These are phyloP conservation scores for Penicillium verhagenii DNA, from an alignment of 495 filamentous ascomycete genomes.

Conservation along the genomic window DNA sequence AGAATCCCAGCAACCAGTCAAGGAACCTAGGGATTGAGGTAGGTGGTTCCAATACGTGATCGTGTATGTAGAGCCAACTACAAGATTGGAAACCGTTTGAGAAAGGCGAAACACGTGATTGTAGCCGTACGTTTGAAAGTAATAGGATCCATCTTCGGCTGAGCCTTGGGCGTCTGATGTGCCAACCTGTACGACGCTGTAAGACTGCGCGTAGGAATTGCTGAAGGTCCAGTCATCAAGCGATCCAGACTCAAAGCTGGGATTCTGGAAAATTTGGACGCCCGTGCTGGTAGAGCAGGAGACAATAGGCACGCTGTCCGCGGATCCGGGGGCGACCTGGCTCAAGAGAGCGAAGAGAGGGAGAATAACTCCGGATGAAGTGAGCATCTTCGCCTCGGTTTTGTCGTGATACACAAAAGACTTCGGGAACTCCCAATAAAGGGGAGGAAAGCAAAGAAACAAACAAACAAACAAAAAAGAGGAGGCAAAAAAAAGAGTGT, in stretches of 20 bases:
- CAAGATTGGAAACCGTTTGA: background rate
- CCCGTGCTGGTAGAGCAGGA: background rate
- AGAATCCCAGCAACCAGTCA: background rate
- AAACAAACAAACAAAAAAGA: background rate
- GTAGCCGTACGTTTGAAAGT: background rate
- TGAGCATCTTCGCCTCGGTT: background rate
- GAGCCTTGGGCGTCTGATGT: background rate
- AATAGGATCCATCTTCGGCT: background rate
- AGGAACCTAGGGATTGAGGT: background rate
- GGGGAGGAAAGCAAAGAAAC: background rate
- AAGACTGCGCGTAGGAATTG: background rate
- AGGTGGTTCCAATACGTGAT: background rate
- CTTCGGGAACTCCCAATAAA: background rate
- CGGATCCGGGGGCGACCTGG: background rate
- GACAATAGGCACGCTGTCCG: background rate
- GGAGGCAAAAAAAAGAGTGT: background rate
- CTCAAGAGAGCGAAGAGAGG: background rate
- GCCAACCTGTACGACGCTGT: background rate
- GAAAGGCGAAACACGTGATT: background rate
- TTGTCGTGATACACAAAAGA: background rate
- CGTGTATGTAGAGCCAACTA: background rate
- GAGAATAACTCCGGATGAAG: background rate
- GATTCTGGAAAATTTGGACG: background rate
- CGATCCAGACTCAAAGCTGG: background rate
- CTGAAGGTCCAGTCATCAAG: background rate